Base-by-base conservation (phyloP, 164 flowering plant genomes). In the Echeveria elegans region DNA sequence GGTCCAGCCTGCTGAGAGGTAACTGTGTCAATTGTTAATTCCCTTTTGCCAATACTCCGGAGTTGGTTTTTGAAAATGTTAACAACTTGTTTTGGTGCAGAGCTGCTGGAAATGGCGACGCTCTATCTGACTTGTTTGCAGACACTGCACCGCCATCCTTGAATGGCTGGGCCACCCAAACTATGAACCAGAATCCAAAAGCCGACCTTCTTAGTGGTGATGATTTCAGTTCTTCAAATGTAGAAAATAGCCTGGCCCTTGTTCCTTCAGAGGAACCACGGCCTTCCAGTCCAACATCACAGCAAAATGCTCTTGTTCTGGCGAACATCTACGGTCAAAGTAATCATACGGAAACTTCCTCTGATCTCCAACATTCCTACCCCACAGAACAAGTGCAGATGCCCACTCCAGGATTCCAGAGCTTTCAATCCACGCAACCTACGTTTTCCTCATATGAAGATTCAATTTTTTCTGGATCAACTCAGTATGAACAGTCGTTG, bases 111-210 rank as follows among this genome's bases (percentile, higher is more conserved):
- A 34, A 38, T 77, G 69, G 41, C 37, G 69, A 26, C 63, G 76
- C 73, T n/a, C 32, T 64, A 30, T 66, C 78, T 40, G 72, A 75
- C 21, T 48, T 77, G 30, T 70, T 76, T 70, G 69, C 76, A 28
- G 77, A 76, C 56, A 70, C 45, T 23, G 68, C 81, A 32, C 48
- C 70, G 36, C 31, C 76, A 64, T 63, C 82, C 15, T 66, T 66
- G 72, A 28, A 28, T 56, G 75, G 69, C 36, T 52, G 72, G 32
- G 64, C 30, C 37, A 68, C 67, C 29, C 67, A 75, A 16, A 38
- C 62, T 30, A 28, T 19, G 47, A 37, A 63, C 21, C 34, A 38
- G 18, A 32, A 58, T 29, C 23, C 66, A 12, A 63, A 32, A 34
- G 53, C 62, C 12, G 71, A 69, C 23, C 60, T 69, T n/a, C 50